phyloP scores from a whole-genome alignment of 768 basidiomycete species.

The Pisolithus tinctorius region DNA sequence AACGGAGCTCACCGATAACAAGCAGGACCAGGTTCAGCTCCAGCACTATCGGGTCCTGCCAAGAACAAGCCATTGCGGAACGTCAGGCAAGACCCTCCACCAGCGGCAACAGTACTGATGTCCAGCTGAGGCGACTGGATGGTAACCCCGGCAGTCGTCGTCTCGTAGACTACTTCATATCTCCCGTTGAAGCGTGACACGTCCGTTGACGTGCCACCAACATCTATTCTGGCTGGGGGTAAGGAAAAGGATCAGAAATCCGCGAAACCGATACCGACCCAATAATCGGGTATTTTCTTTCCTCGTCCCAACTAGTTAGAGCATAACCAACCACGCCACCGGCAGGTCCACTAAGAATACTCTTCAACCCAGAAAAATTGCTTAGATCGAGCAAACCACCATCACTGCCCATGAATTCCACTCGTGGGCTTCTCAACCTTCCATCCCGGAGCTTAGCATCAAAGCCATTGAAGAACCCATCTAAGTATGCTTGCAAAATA shows the following conservation, averaged over 20 bases:
- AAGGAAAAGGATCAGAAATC: not conserved
- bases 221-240: slow-evolving; percentile 55
- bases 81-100: slow-evolving; percentile 84
- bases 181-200: slow-evolving; percentile 89
- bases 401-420: slow-evolving; percentile 96
- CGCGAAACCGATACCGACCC: slow-evolving; percentile 44
- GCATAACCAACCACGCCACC: slow-evolving; percentile 96
- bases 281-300: slow-evolving; percentile 68
- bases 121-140: slow-evolving; percentile 92
- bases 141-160: slow-evolving; percentile 89
- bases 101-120: slow-evolving; percentile 94
- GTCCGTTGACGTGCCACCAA: slow-evolving; percentile 95
- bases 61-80: slow-evolving; percentile 89
- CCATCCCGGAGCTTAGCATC: slow-evolving; percentile 66
- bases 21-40: slow-evolving; percentile 88
- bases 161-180: slow-evolving; percentile 92
- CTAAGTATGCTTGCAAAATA: slow-evolving; percentile 74
- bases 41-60: slow-evolving; percentile 89
- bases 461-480: slow-evolving; percentile 88
- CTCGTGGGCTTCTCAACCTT: slow-evolving; percentile 51
- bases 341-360: slow-evolving; percentile 88
- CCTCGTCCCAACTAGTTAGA: slow-evolving; percentile 77
- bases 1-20: slow-evolving; percentile 64
- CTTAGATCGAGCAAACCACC: slow-evolving; percentile 74
- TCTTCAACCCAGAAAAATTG: slow-evolving; percentile 90